These are phyloP conservation scores for Lodderomyces jiufengensis DNA, from an alignment of 1,139 yeast genomes.

Conservation along the genomic window DNA sequence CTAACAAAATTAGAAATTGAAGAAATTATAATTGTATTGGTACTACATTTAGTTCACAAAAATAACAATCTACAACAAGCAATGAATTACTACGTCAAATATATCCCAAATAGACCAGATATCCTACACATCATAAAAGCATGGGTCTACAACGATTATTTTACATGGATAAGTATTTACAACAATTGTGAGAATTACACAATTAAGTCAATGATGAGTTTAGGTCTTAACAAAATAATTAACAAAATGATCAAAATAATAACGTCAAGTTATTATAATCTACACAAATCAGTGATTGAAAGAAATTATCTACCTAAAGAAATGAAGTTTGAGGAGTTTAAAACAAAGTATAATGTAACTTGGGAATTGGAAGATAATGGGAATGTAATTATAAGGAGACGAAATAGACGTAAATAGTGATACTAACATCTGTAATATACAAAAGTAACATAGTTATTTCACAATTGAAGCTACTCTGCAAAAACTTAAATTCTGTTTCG, in stretches of 20 bases:
- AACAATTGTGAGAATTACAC: conserved; percentile 28
- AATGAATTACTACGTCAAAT: conserved; percentile 26
- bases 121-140: conserved; percentile 26
- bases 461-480: too few species aligned
- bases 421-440: too few species aligned
- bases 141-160: conserved; percentile 39
- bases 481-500: too few species aligned
- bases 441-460: neutral
- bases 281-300: conserved; percentile 20
- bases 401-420: neutral
- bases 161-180: conserved; percentile 38
- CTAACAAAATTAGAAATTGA: conserved; percentile 23
- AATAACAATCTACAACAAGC: conserved; percentile 36
- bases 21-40: conserved; percentile 39
- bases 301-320: conserved; percentile 28
- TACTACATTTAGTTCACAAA: conserved; percentile 49
- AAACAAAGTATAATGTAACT: conserved; percentile 16
- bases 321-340: conserved; percentile 18
- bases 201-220: conserved; percentile 36
- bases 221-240: conserved; percentile 34
- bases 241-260: conserved; percentile 28
- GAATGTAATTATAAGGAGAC: conserved; percentile 1
- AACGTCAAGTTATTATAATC: conserved; percentile 35
- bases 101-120: conserved; percentile 22
- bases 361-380: conserved; percentile 28